These are phyloP conservation scores for Quercus tomentella DNA, from an alignment of 331 rosid genomes.

Conservation along the genomic window DNA sequence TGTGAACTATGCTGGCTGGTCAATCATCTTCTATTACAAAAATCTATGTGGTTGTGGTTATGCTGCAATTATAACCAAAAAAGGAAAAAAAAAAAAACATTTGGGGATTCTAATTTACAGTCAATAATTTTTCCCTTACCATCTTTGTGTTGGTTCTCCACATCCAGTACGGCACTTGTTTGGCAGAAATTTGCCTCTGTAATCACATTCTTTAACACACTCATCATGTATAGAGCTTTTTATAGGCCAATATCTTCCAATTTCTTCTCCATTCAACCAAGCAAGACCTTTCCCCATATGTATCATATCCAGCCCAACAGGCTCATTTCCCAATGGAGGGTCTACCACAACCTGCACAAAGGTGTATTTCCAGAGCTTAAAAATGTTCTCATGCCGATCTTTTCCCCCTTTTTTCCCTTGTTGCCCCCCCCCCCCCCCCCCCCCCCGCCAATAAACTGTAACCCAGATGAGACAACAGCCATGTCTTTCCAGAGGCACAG, in stretches of 20 bases:
- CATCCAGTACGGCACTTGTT: conserved; percentile 87
- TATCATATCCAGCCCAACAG: conserved; percentile 88
- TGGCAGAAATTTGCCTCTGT: conserved; percentile 80
- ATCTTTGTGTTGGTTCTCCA: conserved; percentile 90
- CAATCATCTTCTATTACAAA: background rate
- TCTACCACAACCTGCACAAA: conserved; percentile 64
- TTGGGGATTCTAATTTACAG: conserved; percentile 6
- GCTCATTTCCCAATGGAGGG: conserved; percentile 76
- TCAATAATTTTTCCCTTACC: conserved; percentile 40
- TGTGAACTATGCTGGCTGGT: background rate
- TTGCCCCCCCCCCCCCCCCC: too few species aligned
- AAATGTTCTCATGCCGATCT: too few species aligned
- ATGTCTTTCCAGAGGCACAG: conserved; percentile 3
- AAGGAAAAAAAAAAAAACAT: background rate
- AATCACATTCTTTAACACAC: conserved; percentile 79
- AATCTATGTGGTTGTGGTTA: background rate
- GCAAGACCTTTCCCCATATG: conserved; percentile 97
- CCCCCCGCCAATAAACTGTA: background rate
- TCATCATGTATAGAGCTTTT: conserved; percentile 44
- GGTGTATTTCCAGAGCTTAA: background rate
- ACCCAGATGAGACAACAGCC: conserved; percentile 17
- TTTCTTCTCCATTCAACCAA: conserved; percentile 98
- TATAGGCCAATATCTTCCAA: conserved; percentile 98
- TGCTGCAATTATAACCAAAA: background rate
- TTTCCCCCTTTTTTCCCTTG: too few species aligned